Evolutionary conservation across 768 basidiomycete species (phyloP), one percentile per base, ranked within the genome.

Genomic region (Russula foetens): DNA sequence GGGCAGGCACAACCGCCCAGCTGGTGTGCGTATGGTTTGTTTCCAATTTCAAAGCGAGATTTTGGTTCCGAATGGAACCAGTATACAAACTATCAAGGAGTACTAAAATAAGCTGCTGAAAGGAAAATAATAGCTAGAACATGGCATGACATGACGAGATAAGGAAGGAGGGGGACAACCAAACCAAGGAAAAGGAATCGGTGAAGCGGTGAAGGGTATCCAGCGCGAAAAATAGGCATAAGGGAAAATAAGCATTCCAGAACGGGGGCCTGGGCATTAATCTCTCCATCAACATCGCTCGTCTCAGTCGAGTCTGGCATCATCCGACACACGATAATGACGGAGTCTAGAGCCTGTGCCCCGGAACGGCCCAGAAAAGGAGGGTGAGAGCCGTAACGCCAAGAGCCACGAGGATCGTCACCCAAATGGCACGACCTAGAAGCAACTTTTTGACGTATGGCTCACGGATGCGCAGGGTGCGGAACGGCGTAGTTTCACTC

Each of bases 401-500:
- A 44, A 81, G 77, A 9, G 86, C 81, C 45, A 95, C 89, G 38
- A 96, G 79, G 38, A 90, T 76, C 49, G 82, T 81, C 57, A 98
- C 91, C 92, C 94, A 97, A 58, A 96, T 81, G 8, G 95, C 92
- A 35, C 97, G 86, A 11, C 92, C 90, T 19, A 92, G 70, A 8
- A 98, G 80, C 15, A 99, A 79, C 72, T 92, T 95, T 75, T 83
- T 85, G 67, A 99, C 95, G 71, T 98, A 98, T 28, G 90, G 89
- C 73, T 99, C 96, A 55, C 88, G 85, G 58, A 99, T 93, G 45
- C 80, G 81, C 55, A 98, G 86, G 6, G 92, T 92, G 58, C 90
- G 86, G 84, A 98, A 98, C 2, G 96, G 95, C 12, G 94, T 97
- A 43, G 95, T 97, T 72, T 98, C 97, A 46, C 93, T 95, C 72